Evolutionary conservation across 352 stramenopile species (phyloP).

Genomic region (Phytophthora vignae): DNA sequence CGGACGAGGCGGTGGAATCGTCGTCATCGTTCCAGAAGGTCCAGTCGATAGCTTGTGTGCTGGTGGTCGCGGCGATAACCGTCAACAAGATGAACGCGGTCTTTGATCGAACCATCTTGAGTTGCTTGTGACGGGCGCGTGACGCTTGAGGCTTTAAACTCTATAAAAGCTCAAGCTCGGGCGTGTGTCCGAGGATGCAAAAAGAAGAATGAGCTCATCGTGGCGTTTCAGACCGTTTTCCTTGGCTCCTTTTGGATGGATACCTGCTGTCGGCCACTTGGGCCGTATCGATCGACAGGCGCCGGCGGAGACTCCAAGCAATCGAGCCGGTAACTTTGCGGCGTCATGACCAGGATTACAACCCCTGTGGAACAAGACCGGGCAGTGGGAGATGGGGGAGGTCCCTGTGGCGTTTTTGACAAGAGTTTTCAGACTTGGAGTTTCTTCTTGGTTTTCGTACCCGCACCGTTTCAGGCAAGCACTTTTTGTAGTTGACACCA

Average conservation of each 20-base stretch:
- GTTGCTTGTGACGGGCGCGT: slow-evolving; percentile 3
- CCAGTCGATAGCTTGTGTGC: slow-evolving; percentile 38
- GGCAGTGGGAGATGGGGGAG: background rate
- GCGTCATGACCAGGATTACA: slow-evolving; percentile 16
- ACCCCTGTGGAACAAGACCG: slow-evolving; percentile 19
- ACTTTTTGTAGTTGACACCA: slow-evolving; percentile 30
- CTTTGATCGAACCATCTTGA: slow-evolving; percentile 30
- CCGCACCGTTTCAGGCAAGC: slow-evolving; percentile 4
- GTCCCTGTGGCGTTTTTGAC: background rate
- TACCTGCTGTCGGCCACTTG: slow-evolving; percentile 9
- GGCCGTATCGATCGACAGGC: slow-evolving; percentile 17
- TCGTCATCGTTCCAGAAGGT: slow-evolving; percentile 43
- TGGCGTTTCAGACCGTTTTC: slow-evolving; percentile 8
- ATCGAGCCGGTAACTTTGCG: slow-evolving; percentile 36
- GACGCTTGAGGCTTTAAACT: slow-evolving; percentile 5
- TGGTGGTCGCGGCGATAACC: slow-evolving; percentile 18
- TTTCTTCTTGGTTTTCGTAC: slow-evolving; percentile 21
- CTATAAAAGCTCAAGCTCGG: slow-evolving; percentile 7
- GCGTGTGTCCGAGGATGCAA: slow-evolving; percentile 27
- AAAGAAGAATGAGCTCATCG: slow-evolving; percentile 35
- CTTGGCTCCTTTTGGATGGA: slow-evolving; percentile 16
- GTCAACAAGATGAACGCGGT: slow-evolving; percentile 13
- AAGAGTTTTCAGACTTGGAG: background rate
- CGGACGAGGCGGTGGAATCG: slow-evolving; percentile 14
- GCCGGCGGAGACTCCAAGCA: background rate